phyloP scores from a whole-genome alignment of 2,329 filamentous ascomycete genomes.

The Fusarium incarnatum region DNA sequence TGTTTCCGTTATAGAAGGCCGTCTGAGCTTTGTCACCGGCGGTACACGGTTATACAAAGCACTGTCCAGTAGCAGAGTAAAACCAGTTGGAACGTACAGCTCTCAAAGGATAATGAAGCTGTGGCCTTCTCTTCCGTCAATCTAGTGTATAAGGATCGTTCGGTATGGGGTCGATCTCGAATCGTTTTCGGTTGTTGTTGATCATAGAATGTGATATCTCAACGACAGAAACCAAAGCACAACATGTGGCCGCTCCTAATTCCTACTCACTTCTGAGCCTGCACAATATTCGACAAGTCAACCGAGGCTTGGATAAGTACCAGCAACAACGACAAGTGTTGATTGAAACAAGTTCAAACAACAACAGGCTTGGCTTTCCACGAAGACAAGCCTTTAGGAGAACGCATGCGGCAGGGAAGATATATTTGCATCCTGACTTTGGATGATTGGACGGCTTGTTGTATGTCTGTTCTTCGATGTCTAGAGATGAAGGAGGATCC shows the following conservation, averaged over 20 bases:
- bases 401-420: neutral
- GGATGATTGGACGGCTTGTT: neutral
- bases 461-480: neutral
- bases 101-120: neutral
- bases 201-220: neutral
- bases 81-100: neutral
- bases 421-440: neutral
- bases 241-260: neutral
- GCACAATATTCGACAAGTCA: neutral
- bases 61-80: neutral
- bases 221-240: neutral
- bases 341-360: neutral
- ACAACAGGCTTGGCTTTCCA: neutral
- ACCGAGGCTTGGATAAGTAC: neutral
- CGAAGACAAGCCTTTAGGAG: neutral
- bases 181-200: slow-evolving; percentile 1
- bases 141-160: slow-evolving; percentile 10
- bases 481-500: neutral
- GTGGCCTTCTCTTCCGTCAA: neutral
- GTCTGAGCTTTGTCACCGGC: neutral
- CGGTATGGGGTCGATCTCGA: neutral
- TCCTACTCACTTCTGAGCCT: too few species aligned
- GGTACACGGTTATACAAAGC: neutral
- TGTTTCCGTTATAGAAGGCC: too few species aligned
- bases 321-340: neutral